Evolutionary conservation across 768 basidiomycete species (phyloP).

Genomic region (Kwoniella heveanensis): DNA sequence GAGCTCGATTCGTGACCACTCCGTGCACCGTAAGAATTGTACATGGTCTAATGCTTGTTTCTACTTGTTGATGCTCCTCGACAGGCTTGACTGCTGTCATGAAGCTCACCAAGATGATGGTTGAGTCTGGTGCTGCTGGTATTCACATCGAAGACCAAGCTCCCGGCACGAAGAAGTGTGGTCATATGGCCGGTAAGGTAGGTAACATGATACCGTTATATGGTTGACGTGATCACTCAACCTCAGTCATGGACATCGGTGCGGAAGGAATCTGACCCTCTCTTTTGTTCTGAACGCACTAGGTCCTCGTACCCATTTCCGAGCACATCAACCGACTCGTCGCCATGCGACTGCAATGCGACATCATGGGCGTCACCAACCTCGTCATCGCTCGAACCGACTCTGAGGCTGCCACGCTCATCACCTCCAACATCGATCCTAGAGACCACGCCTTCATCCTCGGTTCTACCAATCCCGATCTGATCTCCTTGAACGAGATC

Average conservation of each 20-base stretch:
- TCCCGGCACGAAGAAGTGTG: slow-evolving; percentile 88
- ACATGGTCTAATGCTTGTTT: not conserved
- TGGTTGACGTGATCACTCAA: too few species aligned
- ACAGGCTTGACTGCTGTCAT: slow-evolving; percentile 90
- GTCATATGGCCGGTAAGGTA: slow-evolving; percentile 58
- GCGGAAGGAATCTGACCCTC: too few species aligned
- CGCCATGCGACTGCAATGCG: slow-evolving; percentile 94
- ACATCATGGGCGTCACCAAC: slow-evolving; percentile 97
- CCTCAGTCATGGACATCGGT: too few species aligned
- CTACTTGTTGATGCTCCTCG: not conserved
- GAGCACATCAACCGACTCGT: slow-evolving; percentile 98
- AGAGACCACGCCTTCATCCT: slow-evolving; percentile 98
- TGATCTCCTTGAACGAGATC: slow-evolving; percentile 70
- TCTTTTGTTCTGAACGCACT: too few species aligned
- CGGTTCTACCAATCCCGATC: slow-evolving; percentile 75
- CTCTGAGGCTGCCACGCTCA: slow-evolving; percentile 94
- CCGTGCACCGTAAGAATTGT: not conserved
- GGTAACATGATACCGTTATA: too few species aligned
- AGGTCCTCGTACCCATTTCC: slow-evolving; percentile 93
- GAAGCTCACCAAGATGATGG: slow-evolving; percentile 98
- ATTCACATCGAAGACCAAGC: slow-evolving; percentile 99
- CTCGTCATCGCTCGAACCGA: slow-evolving; percentile 91
- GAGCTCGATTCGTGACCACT: slow-evolving; percentile 4
- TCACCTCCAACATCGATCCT: slow-evolving; percentile 93
- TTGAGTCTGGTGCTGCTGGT: slow-evolving; percentile 96